Evolutionary conservation across 1,284 basidiomycete species (phyloP).

Genomic region (Erythrobasidium hasegawianum): DNA sequence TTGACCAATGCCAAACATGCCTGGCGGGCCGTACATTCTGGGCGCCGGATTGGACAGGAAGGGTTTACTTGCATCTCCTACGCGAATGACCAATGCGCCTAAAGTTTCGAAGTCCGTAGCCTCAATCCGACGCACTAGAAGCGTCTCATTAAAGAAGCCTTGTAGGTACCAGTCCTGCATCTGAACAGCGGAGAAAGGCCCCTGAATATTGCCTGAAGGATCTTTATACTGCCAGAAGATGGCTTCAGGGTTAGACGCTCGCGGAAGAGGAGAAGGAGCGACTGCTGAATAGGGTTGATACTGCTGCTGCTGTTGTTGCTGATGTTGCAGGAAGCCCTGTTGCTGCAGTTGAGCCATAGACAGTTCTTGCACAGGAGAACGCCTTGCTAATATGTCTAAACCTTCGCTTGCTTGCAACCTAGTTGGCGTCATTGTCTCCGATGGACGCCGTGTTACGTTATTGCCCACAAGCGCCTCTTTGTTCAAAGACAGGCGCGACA

Average conservation of each 20-base stretch:
- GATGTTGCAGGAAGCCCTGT: conserved; percentile 11
- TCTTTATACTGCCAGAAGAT: conserved; percentile 44
- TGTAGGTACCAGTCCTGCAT: conserved; percentile 98
- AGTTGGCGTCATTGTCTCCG: conserved; percentile 15
- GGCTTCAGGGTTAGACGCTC: conserved; percentile 24
- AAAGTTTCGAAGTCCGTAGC: conserved; percentile 50
- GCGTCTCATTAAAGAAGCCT: conserved; percentile 80
- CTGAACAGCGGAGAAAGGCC: conserved; percentile 80
- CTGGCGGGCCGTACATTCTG: conserved; percentile 18
- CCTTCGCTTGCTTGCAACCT: conserved; percentile 22
- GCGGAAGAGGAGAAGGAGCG: conserved; percentile 22
- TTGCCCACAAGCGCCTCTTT: not conserved
- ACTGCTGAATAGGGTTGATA: conserved; percentile 36
- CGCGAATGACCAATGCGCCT: conserved; percentile 46
- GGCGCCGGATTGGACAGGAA: conserved; percentile 47
- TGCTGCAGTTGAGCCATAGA: conserved; percentile 33
- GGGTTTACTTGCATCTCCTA: conserved; percentile 47
- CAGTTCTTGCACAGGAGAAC: conserved; percentile 28
- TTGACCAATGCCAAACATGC: conserved; percentile 11
- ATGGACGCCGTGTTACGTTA: not conserved
- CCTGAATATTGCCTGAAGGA: conserved; percentile 49
- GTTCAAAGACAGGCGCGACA: conserved; percentile 1
- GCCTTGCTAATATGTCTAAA: conserved; percentile 23
- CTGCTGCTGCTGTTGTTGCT: not conserved
- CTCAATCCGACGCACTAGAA: conserved; percentile 55